phyloP scores from a whole-genome alignment of 257 asterid genomes.

The Fraxinus cuspidata region DNA sequence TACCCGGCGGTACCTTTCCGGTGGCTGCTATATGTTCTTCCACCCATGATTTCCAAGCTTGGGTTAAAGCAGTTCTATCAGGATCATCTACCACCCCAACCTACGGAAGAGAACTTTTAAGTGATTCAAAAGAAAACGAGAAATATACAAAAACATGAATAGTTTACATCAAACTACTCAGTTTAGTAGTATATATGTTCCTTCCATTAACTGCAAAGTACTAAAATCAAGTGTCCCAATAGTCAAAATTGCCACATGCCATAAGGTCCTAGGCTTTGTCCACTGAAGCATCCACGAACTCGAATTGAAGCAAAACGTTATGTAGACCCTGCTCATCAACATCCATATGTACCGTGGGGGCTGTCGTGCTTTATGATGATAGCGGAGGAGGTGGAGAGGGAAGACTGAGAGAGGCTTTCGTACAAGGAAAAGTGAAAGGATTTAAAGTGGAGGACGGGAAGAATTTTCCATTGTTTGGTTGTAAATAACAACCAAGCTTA shows the following conservation, averaged over 20 bases:
- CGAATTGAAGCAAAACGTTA: not conserved
- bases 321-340: not conserved
- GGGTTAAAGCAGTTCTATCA: conserved; percentile 64
- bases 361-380: not conserved
- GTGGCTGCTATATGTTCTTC: conserved; percentile 82
- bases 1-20: conserved; percentile 91
- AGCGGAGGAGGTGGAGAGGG: not conserved
- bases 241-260: not conserved
- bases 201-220: not conserved
- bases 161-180: not conserved
- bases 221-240: not conserved
- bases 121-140: not conserved
- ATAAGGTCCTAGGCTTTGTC: not conserved
- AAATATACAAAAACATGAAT: not conserved
- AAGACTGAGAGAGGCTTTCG: not conserved
- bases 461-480: not conserved
- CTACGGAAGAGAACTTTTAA: conserved; percentile 34
- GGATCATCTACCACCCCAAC: conserved; percentile 73
- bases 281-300: not conserved
- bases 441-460: not conserved
- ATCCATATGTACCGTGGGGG: not conserved
- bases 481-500: not conserved
- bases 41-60: conserved; percentile 94
- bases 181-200: not conserved
- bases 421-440: not conserved